Evolutionary conservation across 225 moss, liverwort and hornwort genomes (phyloP).

Genomic region (Neckera pumila): DNA sequence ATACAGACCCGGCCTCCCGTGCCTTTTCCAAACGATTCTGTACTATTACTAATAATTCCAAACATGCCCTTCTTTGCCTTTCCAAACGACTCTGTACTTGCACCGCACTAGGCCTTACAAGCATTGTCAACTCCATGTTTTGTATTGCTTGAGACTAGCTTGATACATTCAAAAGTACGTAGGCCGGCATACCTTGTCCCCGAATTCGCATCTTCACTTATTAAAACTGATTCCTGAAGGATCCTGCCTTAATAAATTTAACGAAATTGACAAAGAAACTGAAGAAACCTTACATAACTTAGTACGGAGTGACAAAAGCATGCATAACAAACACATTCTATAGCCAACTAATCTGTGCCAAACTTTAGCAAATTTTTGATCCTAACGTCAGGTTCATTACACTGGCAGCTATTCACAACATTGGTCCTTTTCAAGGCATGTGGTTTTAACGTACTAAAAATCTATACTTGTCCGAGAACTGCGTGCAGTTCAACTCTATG

Average conservation of each 20-base stretch:
- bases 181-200: neutral
- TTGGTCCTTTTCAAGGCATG: neutral
- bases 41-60: neutral
- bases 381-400: neutral
- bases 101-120: neutral
- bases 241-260: neutral
- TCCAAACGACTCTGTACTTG: neutral
- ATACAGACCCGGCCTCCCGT: no score
- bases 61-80: neutral
- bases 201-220: neutral
- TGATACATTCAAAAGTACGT: neutral
- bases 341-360: neutral
- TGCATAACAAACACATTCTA: neutral
- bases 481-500: neutral
- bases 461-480: neutral
- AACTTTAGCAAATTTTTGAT: neutral
- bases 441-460: no score
- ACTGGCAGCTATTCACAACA: no score
- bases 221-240: neutral
- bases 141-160: neutral
- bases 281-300: neutral
- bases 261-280: neutral
- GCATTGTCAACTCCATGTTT: neutral
- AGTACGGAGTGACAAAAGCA: neutral
- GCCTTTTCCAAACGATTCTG: neutral